Percentiles rank a stretch among this genome's conserved stretches.
phyloP scores from a whole-genome alignment of 2,329 filamentous ascomycete genomes.

The Fusarium tupiense region DNA sequence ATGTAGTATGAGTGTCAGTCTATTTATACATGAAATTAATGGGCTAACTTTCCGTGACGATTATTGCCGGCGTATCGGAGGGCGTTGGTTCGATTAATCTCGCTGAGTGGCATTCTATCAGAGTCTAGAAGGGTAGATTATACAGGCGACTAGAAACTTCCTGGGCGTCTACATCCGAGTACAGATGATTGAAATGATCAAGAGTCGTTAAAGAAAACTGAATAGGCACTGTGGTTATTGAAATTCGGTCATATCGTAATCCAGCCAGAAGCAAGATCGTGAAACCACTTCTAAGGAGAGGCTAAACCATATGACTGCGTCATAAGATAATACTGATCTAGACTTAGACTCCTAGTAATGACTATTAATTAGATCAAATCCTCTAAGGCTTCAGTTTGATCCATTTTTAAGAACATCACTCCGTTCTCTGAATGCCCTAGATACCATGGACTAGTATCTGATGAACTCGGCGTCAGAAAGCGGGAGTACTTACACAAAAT shows the following conservation, averaged over 20 bases:
- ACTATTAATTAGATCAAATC: fast-evolving
- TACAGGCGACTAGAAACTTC: neutral
- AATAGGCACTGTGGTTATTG: neutral
- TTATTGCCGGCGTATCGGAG: neutral
- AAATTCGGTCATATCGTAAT: neutral
- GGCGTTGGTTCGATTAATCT: neutral
- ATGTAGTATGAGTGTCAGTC: neutral
- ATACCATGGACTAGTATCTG: neutral
- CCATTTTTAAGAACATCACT: neutral
- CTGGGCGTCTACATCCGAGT: neutral
- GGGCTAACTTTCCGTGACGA: neutral
- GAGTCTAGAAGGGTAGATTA: neutral
- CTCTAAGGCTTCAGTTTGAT: neutral
- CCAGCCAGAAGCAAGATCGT: neutral
- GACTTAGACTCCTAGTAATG: too few species aligned
- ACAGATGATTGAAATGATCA: neutral
- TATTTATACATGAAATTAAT: neutral
- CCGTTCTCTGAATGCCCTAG: too few species aligned
- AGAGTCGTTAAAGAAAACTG: fast-evolving
- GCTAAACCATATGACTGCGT: neutral
- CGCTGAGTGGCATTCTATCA: neutral
- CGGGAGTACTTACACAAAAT: too few species aligned
- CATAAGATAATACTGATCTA: too few species aligned
- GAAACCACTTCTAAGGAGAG: neutral
- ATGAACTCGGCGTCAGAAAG: neutral